Base-by-base conservation (phyloP, 192 early-diverging fungal genomes). In the Diversispora epigaea region DNA sequence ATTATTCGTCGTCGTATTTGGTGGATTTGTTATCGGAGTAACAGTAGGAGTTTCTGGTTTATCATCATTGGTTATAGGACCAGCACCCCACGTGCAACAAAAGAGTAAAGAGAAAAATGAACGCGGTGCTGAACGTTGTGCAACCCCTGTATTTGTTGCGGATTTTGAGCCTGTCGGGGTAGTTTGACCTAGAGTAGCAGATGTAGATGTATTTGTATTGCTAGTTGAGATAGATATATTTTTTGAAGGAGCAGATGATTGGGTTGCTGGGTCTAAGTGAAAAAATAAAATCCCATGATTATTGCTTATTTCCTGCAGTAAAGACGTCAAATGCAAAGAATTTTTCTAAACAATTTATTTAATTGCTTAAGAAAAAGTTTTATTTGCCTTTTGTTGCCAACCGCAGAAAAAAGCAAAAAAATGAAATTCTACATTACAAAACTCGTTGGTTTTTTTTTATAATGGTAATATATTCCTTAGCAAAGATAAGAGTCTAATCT, bases 71-170 rank as follows among this genome's bases (percentile, higher is more conserved):
- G 46, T 40, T 39, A 52, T 56, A 2, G 68, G 52, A 10, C 68
- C 49, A 56, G 45, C 49, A 56, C 68, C 52, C 68, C 68, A 71
- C 46, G 68, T 39, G 21, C 68, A 71, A 71, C 68, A 71, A 40
- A 71, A 71, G 41, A 71, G 14, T 12, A 71, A 11, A 17, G 68
- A 71, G 6, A 71, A 45, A 57, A 71, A 56, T 52, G 68, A 71
- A 52, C 52, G 45, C 32, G 19, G 67, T 22, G 66, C 52, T 56
- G 68, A 14, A 55, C 68, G 68, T 32, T 71, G 68, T 4, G 68
- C 56, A 39, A 39, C 52, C 39, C 49, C 49, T 43, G 68, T 40
- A 43, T 47, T 41, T 21, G 4, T 52, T 57, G 21, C 15, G 7
- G 68, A 56, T 56, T 71, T 71, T 71, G 50, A 50, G 17, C 21